phyloP scores from a whole-genome alignment of 345 rosid species.

The Aquilaria sinensis region DNA sequence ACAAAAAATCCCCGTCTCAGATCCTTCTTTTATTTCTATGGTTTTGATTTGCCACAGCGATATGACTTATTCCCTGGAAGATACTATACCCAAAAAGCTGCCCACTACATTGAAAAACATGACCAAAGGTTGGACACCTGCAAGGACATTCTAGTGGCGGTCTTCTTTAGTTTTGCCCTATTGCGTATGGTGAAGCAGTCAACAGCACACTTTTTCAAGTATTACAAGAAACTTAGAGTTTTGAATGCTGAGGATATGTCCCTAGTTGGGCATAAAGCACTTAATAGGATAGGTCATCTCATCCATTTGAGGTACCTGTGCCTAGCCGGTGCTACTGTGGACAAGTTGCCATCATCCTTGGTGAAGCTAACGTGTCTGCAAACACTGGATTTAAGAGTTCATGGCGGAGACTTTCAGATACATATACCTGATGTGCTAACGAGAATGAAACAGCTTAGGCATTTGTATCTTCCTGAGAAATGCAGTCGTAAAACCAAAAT shows the following conservation, averaged over 20 bases:
- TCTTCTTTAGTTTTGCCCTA: background rate
- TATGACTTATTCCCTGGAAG: too few relatives aligned
- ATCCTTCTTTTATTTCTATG: slow-evolving; percentile 24
- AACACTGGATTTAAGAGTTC: slow-evolving; percentile 19
- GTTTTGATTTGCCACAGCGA: too few relatives aligned
- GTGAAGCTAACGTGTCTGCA: slow-evolving; percentile 24
- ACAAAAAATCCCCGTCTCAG: slow-evolving; percentile 19
- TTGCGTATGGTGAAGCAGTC: background rate
- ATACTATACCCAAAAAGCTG: too few relatives aligned
- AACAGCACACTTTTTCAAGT: slow-evolving; percentile 10
- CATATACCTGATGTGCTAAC: background rate
- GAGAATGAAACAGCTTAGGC: slow-evolving; percentile 8
- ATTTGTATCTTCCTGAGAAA: background rate
- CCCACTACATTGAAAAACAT: too few relatives aligned
- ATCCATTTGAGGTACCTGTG: slow-evolving; percentile 29
- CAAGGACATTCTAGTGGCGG: background rate
- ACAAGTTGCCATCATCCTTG: slow-evolving; percentile 14
- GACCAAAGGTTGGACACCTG: too few relatives aligned
- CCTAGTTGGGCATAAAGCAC: slow-evolving; percentile 6
- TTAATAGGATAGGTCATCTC: slow-evolving; percentile 19
- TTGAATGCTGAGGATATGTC: slow-evolving; percentile 16
- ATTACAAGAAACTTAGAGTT: slow-evolving; percentile 20
- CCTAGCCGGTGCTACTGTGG: background rate
- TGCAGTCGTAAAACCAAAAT: background rate
- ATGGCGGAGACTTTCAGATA: background rate